Evolutionary conservation across 2,329 filamentous ascomycete genomes (phyloP), one percentile per base, ranked within the genome.

Genomic region (Colletotrichum tofieldiae): DNA sequence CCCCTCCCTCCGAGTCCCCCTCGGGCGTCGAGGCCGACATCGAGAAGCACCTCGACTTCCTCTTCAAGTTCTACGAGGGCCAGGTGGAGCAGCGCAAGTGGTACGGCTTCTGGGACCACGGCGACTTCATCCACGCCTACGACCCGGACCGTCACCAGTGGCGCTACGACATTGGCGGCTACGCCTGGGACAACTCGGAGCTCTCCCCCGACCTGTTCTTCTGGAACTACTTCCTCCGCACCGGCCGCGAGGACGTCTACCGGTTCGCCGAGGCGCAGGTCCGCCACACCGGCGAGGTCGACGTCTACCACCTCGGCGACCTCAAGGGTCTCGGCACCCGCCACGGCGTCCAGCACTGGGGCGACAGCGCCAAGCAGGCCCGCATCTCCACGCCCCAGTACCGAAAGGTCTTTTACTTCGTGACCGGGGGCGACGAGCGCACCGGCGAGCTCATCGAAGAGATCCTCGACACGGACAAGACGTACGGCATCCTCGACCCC

Each of bases 151-250:
- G 90, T 5, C 90, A 91, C 73, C 83, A 83, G 0, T 92, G 90
- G 90, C 84, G 88, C 1, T 92, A 91, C 67, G 90, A 92, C 56
- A 78, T 92, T 23, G 90, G 90, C 4, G 90, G 90, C 0, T 92
- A 89, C 70, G 89, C 89, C 0, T 92, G 90, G 90, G 90, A 91
- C 60, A 92, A 92, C 76, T 90, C 87, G 0, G 90, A 92, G 77
- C 82, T 92, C 0, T 91, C 89, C 0, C 88, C 90, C 0, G 89
- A 92, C 75, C 78, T 91, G 2, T 92, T 88, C 80, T 86, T 92
- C 75, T 92, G 90, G 90, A 86, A 85, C 5, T 88, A 90, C 69
- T 92, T 91, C 79, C 83, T 92, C 2, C 86, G 87, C 12, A 91
- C 89, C 0, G 89, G 89, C 0, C 82, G 87, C 2, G 84, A 85